Base-by-base conservation (phyloP, 768 basidiomycete species). In the Terana coerulea region DNA sequence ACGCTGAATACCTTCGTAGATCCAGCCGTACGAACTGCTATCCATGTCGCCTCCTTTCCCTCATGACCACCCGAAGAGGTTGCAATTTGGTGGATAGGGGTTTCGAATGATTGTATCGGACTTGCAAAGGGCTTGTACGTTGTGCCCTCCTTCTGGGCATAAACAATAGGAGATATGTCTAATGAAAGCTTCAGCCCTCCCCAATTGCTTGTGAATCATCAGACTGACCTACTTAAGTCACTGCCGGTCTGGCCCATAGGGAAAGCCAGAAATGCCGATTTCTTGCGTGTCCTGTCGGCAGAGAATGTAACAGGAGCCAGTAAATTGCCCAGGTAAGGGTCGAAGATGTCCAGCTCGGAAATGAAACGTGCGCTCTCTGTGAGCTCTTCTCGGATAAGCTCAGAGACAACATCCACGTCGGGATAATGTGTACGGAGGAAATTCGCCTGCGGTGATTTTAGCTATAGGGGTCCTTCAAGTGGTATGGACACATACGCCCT, bases 401-500 rank as follows among this genome's bases (percentile, higher is more conserved):
- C 82, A n/a, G 77, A 68, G 6, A 86, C 70, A n/a, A 92, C 71
- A 53, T 90, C 86, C 14, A 85, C 73, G 53, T 91, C 88, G 1
- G 89, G 87, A 48, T 85, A 75, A 64, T 78, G 76, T 3, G 80
- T 83, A 39, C 85, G 80, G 41, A 91, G 72, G 59, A 88, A 89
- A 49, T 83, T 81, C 12, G 85, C 77, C 89, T 92, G 53, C 17
- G 40, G 46, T 41, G 54, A 10, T 30, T 15, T 12, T 21, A 15
- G n/a, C 58, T 21, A 10, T n/a, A 17, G 17, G 7, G 12, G 10
- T 2, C 17, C 12, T 26, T 22, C 5, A 28, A 4, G 29, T 15
- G 25, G 48, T 51, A 48, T 33, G 25, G 21, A 28, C 5, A 52
- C 78, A 45, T 64, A 91, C 88, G 21, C 84, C 84, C 69, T 83